A percentile compares a stretch with the other conserved stretches of the same genome.
phyloP scores from a whole-genome alignment of 1,139 yeast genomes.

The Saccharomyces hybrid region DNA sequence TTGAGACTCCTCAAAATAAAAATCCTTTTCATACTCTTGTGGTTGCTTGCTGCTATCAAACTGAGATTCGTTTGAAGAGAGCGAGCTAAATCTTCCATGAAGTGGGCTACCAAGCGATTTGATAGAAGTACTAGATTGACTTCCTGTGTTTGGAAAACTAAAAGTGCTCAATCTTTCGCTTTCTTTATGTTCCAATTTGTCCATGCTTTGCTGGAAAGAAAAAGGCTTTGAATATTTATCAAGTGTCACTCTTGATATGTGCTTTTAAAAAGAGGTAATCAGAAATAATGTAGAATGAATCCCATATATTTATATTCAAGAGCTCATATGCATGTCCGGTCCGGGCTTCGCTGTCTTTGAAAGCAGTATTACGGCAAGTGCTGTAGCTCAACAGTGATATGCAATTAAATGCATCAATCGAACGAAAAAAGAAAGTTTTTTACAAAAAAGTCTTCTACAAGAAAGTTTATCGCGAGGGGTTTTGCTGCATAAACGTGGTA shows the following conservation, averaged over 20 bases:
- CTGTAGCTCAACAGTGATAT: not conserved
- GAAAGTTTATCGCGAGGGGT: not conserved
- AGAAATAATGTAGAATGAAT: not conserved
- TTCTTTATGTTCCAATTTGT: slow-evolving; percentile 1
- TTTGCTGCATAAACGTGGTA: not conserved
- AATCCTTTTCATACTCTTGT: not conserved
- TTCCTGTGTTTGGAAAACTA: slow-evolving; percentile 6
- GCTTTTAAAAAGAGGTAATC: not conserved
- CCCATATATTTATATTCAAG: not conserved
- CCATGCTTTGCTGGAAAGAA: not conserved
- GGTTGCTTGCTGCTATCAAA: not conserved
- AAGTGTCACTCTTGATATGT: not conserved
- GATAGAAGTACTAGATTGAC: not conserved
- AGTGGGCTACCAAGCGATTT: not conserved
- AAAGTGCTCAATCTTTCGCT: slow-evolving; percentile 7
- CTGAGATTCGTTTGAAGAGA: not conserved
- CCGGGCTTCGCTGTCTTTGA: no score
- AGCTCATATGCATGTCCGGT: not conserved
- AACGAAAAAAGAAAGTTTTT: not conserved
- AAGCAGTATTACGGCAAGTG: no score
- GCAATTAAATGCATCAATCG: not conserved
- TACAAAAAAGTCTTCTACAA: no score
- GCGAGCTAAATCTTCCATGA: not conserved
- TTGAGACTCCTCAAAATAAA: slow-evolving; percentile 9
- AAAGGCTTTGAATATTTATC: not conserved